A percentile compares a stretch with the other conserved stretches of the same genome.
Conservation (phyloP, 2,329 filamentous ascomycete genomes). For the Apiospora rasikravindrae region DNA sequence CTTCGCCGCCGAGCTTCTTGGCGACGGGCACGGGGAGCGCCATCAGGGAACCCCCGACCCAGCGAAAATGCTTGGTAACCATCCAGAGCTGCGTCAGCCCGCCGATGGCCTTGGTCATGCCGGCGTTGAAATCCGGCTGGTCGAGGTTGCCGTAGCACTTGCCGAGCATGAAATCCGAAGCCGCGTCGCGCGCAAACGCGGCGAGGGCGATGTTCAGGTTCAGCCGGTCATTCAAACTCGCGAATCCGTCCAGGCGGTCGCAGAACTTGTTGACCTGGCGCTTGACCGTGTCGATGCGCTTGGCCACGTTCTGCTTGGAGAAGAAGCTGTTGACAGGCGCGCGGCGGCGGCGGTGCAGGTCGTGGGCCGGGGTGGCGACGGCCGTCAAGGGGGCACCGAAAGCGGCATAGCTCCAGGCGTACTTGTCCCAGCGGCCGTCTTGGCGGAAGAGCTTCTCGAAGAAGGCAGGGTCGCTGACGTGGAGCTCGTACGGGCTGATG, state of each 20-base stretch:
- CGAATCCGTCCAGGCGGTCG: not conserved
- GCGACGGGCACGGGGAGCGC: not conserved
- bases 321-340: constrained; percentile 36
- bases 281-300: constrained; percentile 38
- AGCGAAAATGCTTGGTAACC: not conserved
- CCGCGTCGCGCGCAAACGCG: constrained; percentile 31
- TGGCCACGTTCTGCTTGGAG: constrained; percentile 35
- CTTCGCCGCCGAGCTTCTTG: not conserved
- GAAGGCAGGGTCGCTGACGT: constrained; percentile 21
- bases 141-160: constrained; percentile 28
- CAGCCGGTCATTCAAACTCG: constrained; percentile 18
- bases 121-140: not conserved
- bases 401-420: not conserved
- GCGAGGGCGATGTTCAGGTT: constrained; percentile 27
- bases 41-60: not conserved
- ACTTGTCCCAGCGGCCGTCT: constrained; percentile 22
- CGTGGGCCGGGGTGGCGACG: not conserved
- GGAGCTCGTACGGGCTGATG: constrained; percentile 21
- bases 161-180: constrained; percentile 32
- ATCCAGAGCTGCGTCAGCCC: too few relatives aligned
- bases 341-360: constrained; percentile 1
- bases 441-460: constrained; percentile 21
- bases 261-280: constrained; percentile 36
- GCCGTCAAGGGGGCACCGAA: not conserved
- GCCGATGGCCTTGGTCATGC: too few relatives aligned